Evolutionary conservation across 2,329 filamentous ascomycete species (phyloP).

Genomic region (Gremmenia infestans): DNA sequence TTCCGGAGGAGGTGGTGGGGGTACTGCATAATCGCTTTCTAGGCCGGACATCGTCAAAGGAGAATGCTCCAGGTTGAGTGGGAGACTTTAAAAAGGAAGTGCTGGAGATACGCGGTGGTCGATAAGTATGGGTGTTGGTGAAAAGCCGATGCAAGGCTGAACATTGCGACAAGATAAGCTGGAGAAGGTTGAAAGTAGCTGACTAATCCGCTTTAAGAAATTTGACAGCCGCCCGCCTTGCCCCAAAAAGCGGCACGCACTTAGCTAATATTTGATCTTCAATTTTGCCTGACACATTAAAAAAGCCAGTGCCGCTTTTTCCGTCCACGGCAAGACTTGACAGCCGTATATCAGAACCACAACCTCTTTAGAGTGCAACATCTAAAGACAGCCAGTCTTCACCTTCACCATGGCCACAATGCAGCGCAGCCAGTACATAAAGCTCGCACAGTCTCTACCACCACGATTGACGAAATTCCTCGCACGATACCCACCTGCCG

Average conservation of each 20-base stretch:
- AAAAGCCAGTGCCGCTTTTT: background rate
- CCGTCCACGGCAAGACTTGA: background rate
- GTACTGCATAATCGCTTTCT: constrained; percentile 7
- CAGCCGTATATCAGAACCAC: background rate
- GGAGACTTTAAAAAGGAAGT: too few relatives aligned
- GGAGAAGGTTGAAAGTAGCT: too few relatives aligned
- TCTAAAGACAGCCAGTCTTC: constrained; percentile 2
- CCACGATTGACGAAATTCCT: constrained; percentile 80
- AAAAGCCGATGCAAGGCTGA: constrained; percentile 7
- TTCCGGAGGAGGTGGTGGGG: constrained; percentile 31
- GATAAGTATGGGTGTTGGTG: background rate
- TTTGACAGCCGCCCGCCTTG: too few relatives aligned
- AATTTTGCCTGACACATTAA: background rate
- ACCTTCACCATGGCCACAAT: constrained; percentile 17
- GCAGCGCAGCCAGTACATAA: constrained; percentile 30
- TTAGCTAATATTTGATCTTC: background rate
- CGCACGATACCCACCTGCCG: constrained; percentile 75
- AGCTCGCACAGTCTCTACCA: constrained; percentile 68
- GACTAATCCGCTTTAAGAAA: too few relatives aligned
- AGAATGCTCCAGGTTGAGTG: background rate
- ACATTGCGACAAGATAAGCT: background rate
- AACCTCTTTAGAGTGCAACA: background rate
- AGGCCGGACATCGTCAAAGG: background rate
- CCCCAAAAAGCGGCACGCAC: background rate
- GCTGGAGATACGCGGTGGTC: too few relatives aligned